Evolutionary conservation across 257 asterid genomes (phyloP), one percentile per base, ranked within the genome.

Genomic region (Nicotiana tabacum): DNA sequence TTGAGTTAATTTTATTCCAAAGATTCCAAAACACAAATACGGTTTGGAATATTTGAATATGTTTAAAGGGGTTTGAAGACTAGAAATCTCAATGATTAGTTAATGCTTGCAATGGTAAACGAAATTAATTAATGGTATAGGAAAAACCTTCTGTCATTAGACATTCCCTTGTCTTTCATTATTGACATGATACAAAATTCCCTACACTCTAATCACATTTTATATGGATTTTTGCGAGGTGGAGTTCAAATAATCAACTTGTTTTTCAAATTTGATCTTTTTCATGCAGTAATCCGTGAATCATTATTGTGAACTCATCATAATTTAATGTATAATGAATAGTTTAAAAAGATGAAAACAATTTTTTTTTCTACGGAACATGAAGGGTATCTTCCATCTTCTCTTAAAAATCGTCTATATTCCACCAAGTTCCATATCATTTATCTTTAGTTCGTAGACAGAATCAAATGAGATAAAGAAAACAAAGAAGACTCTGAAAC

Each of bases 391-490:
- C 88, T 83, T 85, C 53, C 58, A 46, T 32, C n/a, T 76, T 66
- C 61, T 84, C 37, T 66, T 56, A 21, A 61, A 37, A 53, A 80
- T 83, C 78, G n/a, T 76, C 16, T 55, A 27, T 70, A 72, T 69
- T 85, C 83, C 77, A 85, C 88, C 90, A 81, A 88, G 89, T 82
- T 80, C 85, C 21, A 12, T 29, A 77, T 83, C 83, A 81, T 83
- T 76, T 53, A 66, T 83, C 60, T 16, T 39, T 24, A 2, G 6
- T 15, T 58, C 18, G 32, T 6, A 77, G 80, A 83, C 80, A 82
- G 81, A 87, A 85, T 85, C 88, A 81, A 64, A 81, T 58, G 57
- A 57, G 84, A 87, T 87, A 81, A 77, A 65, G 57, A 55, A 67
- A 57, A 77, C 79, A 79, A 51, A 48, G 66, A 77, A 83, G 64